Conservation (phyloP, 2,329 filamentous ascomycete species). For the Phialemoniopsis sp. region DNA sequence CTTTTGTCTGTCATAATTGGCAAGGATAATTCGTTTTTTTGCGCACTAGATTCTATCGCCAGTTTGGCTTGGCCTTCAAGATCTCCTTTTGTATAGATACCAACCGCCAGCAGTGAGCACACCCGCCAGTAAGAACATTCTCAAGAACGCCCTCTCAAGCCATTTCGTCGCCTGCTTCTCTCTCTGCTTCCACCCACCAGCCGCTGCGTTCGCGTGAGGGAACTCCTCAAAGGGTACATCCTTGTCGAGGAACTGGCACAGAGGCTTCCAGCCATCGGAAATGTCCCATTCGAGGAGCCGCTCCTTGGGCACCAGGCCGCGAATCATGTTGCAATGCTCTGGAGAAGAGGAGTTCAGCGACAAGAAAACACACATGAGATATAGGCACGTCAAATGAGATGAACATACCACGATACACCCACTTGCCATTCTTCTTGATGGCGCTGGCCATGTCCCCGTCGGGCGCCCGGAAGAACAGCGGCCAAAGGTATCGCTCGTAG, state of each 20-base stretch:
- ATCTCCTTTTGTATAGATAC: no score
- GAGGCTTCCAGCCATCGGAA: slow-evolving; percentile 33
- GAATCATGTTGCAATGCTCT: slow-evolving; percentile 27
- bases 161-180: no score
- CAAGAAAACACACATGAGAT: neutral
- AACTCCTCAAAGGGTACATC: slow-evolving; percentile 24
- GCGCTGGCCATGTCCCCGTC: slow-evolving; percentile 20
- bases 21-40: no score
- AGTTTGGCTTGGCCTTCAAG: no score
- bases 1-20: no score
- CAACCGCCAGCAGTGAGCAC: no score
- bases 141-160: no score
- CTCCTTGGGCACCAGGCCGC: slow-evolving; percentile 24
- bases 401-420: slow-evolving; percentile 18
- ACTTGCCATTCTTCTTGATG: slow-evolving; percentile 18
- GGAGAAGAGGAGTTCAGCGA: neutral
- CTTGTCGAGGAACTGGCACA: slow-evolving; percentile 32
- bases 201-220: slow-evolving; percentile 22
- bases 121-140: no score
- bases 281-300: slow-evolving; percentile 30
- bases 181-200: no score
- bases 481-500: slow-evolving; percentile 21
- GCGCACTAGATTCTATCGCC: no score
- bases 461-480: slow-evolving; percentile 19
- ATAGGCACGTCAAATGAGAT: no score